phyloP scores from a whole-genome alignment of 345 rosid genomes.

The Turnera subulata region DNA sequence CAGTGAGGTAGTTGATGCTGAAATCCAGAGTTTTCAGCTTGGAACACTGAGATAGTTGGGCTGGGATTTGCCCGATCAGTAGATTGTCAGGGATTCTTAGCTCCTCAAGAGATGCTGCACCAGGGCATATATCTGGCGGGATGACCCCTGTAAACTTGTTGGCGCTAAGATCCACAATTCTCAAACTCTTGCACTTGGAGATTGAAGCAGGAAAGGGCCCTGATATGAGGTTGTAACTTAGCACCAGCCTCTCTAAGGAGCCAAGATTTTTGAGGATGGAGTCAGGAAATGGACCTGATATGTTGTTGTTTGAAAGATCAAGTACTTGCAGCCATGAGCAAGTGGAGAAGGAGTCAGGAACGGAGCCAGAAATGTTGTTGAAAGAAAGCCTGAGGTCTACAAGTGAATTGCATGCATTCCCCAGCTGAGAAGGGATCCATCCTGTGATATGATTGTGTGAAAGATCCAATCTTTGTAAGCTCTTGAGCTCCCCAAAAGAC shows the following conservation, averaged over 20 bases:
- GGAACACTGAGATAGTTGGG: constrained; percentile 69
- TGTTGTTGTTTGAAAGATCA: constrained; percentile 81
- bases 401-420: constrained; percentile 61
- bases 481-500: constrained; percentile 47
- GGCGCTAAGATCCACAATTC: constrained; percentile 70
- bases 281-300: constrained; percentile 74
- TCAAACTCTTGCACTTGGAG: constrained; percentile 62
- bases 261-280: constrained; percentile 48
- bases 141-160: constrained; percentile 66
- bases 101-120: constrained; percentile 72
- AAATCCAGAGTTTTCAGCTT: constrained; percentile 68
- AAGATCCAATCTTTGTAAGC: constrained; percentile 67
- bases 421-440: constrained; percentile 77
- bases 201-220: constrained; percentile 68
- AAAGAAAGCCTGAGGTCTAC: constrained; percentile 51
- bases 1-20: constrained; percentile 80
- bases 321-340: constrained; percentile 68
- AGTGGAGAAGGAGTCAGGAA: constrained; percentile 58
- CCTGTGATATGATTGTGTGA: constrained; percentile 73
- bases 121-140: constrained; percentile 79
- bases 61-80: constrained; percentile 66
- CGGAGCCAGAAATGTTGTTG: constrained; percentile 77
- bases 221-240: constrained; percentile 67
- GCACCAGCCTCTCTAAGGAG: constrained; percentile 55
- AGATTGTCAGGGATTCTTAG: constrained; percentile 80